Base-by-base conservation (phyloP, 1,139 yeast species). In the Trichomonascaceae sp. region DNA sequence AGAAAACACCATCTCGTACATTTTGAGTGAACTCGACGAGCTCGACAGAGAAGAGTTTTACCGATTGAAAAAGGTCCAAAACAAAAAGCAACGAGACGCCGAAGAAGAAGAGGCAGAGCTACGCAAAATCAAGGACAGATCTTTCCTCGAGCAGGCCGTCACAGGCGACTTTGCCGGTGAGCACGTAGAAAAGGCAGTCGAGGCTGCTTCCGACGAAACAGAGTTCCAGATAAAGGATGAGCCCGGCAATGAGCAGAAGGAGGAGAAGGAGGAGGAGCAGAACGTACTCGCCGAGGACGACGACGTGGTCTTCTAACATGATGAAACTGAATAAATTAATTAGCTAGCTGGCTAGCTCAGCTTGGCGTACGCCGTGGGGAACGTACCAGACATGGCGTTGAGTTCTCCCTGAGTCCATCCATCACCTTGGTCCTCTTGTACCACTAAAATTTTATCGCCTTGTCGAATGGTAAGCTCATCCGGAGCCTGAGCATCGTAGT, bases 321-420 rank as follows among this genome's bases (percentile, higher is more conserved):
- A 6, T 20, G 11, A 20, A 8, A 20, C 9, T 8, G 23, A 20
- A 20, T 8, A 6, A 20, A 20, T 11, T 20, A 11, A 20, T 20
- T n/a, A n/a, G 28, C n/a, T 26, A 26, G n/a, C 13, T 26, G 8
- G 9, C 20, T 30, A 36, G 5, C 35, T 32, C 5, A 27, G 30
- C 34, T 44, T 41, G 28, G 56, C 80, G 52, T 85, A 87, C 42
- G 80, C 66, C 0, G 92, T 76, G 4, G 97, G 97, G 57, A 87
- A 80, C 43, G 82, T 56, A 1, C 96, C 96, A 29, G 63, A 65
- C 23, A 45, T 47, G 1, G 94, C 95, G 46, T 76, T 67, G 13
- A 79, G 45, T 50, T 81, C 93, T 6, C 97, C 98, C 46, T 77
- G 82, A 1, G 96, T 85, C 99, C 99, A 89, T 1, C 99, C 99